These are phyloP conservation scores for Microglena sp. DNA, from an alignment of 139 green algal species.

Conservation along the genomic window DNA sequence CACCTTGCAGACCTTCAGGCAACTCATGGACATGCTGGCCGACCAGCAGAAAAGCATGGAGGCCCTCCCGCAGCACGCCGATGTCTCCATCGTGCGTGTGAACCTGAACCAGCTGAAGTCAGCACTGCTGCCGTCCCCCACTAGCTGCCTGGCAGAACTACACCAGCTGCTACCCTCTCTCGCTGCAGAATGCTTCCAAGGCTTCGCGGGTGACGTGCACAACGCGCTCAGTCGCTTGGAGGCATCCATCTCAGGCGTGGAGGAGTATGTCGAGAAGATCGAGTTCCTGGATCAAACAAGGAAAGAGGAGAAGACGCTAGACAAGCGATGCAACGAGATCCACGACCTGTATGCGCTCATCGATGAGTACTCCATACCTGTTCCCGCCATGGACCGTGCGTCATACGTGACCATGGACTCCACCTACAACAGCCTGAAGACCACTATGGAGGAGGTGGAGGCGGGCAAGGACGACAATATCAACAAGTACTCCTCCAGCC, in stretches of 20 bases:
- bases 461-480: constrained; percentile 50
- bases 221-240: constrained; percentile 39
- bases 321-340: constrained; percentile 39
- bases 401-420: constrained; percentile 55
- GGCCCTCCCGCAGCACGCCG: constrained; percentile 23
- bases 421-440: constrained; percentile 56
- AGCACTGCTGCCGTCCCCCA: constrained; percentile 52
- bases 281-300: too few relatives aligned
- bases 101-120: constrained; percentile 29
- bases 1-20: constrained; percentile 41
- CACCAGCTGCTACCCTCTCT: constrained; percentile 44
- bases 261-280: constrained; percentile 71
- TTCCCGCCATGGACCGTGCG: constrained; percentile 58
- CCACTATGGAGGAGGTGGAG: constrained; percentile 58
- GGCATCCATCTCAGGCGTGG: constrained; percentile 29
- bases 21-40: constrained; percentile 42
- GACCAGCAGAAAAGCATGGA: constrained; percentile 43
- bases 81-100: constrained; percentile 29
- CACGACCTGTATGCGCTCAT: constrained; percentile 60
- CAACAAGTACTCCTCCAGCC: constrained; percentile 46
- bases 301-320: constrained; percentile 31
- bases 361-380: constrained; percentile 51
- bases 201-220: constrained; percentile 45
- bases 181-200: constrained; percentile 47
- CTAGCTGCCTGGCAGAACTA: constrained; percentile 40